phyloP scores from a whole-genome alignment of 2,329 filamentous ascomycete species.

The Hypoxylon sp. region DNA sequence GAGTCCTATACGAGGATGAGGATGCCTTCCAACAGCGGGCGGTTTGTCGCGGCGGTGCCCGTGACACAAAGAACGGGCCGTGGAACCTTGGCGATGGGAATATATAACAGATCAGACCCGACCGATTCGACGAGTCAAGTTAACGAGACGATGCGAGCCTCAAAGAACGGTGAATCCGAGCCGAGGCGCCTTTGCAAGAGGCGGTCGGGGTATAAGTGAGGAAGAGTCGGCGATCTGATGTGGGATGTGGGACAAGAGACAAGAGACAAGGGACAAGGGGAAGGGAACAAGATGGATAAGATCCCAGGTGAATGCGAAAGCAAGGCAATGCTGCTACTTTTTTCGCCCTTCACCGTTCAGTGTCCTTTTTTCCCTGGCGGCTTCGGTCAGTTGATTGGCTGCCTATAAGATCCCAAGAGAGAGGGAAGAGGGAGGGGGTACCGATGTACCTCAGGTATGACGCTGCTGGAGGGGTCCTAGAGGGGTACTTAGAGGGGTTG shows the following conservation, averaged over 20 bases:
- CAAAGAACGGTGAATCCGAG: constrained; percentile 11
- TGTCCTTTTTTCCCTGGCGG: constrained; percentile 27
- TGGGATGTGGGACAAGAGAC: background rate
- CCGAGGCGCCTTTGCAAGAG: constrained; percentile 1
- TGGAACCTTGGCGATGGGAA: background rate
- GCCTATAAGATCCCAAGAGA: constrained; percentile 18
- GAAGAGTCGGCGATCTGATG: background rate
- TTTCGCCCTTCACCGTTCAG: constrained; percentile 31
- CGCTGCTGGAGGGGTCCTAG: background rate
- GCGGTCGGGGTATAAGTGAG: background rate
- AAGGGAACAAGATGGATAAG: constrained; percentile 10
- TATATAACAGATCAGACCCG: constrained; percentile 20
- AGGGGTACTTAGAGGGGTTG: background rate
- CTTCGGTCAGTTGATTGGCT: constrained; percentile 29
- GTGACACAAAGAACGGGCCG: constrained; percentile 2
- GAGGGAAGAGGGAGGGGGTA: background rate
- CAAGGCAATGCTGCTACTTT: too few relatives aligned
- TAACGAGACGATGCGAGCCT: background rate
- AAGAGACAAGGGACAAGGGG: background rate
- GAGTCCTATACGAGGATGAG: constrained; percentile 29
- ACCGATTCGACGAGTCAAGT: constrained; percentile 6
- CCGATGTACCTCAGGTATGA: too few relatives aligned
- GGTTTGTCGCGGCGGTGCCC: constrained; percentile 4
- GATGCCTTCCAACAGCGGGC: constrained; percentile 7
- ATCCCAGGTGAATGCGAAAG: constrained; percentile 27